These are phyloP conservation scores for Symbiodinium pilosum DNA, from an alignment of 73 alveolate genomes.

Conservation along the genomic window DNA sequence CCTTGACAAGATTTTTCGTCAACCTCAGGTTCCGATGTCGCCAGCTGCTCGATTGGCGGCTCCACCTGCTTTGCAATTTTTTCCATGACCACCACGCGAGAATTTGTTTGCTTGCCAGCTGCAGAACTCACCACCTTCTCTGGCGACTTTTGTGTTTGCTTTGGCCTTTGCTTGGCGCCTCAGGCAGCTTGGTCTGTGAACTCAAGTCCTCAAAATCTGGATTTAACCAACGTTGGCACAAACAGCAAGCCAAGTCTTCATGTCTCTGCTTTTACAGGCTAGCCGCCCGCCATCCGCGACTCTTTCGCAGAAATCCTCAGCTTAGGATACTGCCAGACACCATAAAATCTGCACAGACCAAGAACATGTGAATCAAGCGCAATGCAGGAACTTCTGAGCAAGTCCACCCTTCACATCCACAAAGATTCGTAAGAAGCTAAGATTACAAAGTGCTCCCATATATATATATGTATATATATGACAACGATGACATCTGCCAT, in stretches of 20 bases:
- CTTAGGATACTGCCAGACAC: no score
- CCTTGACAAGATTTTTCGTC: background rate
- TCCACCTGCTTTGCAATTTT: background rate
- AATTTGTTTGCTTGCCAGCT: background rate
- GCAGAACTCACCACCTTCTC: background rate
- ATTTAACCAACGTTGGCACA: background rate
- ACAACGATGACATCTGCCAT: no score
- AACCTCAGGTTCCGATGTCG: background rate
- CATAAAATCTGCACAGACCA: no score
- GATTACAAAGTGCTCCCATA: no score
- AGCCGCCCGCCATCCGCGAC: slow-evolving; percentile 1
- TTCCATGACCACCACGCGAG: background rate
- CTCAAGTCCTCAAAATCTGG: background rate
- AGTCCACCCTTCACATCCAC: no score
- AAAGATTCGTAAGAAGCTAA: no score
- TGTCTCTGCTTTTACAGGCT: background rate
- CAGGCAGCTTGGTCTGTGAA: background rate
- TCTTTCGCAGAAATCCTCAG: background rate
- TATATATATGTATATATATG: no score
- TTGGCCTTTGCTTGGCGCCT: slow-evolving; percentile 6
- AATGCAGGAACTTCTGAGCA: no score
- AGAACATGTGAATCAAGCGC: no score
- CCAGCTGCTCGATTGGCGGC: background rate
- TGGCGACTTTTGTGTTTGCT: background rate
- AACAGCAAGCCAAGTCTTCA: background rate